Conservation (phyloP, 768 basidiomycete genomes). For the Xerocomellus dryophilus region DNA sequence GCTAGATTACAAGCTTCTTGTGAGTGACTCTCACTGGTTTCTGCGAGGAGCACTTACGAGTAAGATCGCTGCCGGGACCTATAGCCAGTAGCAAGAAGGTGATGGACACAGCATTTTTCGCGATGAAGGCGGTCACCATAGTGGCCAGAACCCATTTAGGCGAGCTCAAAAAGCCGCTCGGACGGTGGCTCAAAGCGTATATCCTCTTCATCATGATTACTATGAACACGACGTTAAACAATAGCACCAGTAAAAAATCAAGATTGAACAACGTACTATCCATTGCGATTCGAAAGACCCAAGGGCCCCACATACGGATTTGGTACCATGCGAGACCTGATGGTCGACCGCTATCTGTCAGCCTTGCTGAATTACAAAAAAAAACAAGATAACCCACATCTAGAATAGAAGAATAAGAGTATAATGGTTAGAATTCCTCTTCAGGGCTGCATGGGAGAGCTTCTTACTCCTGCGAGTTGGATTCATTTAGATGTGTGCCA, state of each 20-base stretch:
- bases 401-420: neutral
- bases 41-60: no score
- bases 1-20: no score
- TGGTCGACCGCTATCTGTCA: neutral
- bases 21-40: no score
- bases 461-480: slow-evolving; percentile 11
- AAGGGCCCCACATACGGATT: slow-evolving; percentile 14
- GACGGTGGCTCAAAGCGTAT: slow-evolving; percentile 8
- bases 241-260: neutral
- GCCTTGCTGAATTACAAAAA: neutral
- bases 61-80: no score
- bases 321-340: slow-evolving; percentile 17
- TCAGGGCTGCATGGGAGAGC: neutral
- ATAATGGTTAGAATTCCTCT: neutral
- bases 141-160: slow-evolving; percentile 3
- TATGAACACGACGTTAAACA: neutral
- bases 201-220: slow-evolving; percentile 24
- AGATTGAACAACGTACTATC: slow-evolving; percentile 11
- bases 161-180: slow-evolving; percentile 3
- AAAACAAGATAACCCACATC: slow-evolving; percentile 8
- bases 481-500: neutral
- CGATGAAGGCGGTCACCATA: neutral
- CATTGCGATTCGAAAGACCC: slow-evolving; percentile 15
- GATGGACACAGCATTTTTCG: no score
- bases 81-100: no score